A percentile compares a stretch with the other conserved stretches of the same genome.
phyloP scores from a whole-genome alignment of 2,329 filamentous ascomycete species.

The Fusarium piperis region DNA sequence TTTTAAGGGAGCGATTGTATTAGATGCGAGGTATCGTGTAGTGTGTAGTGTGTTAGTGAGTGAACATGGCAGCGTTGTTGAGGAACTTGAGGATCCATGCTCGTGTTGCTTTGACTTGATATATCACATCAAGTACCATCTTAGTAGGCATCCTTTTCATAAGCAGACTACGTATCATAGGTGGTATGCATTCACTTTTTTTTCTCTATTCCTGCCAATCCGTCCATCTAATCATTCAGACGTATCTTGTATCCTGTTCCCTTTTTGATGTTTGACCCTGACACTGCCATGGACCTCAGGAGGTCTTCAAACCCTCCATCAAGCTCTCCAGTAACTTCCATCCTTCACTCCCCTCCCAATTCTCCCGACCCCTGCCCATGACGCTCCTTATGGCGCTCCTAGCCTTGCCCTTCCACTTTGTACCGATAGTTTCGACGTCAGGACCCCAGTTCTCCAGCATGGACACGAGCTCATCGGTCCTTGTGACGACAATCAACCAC shows the following conservation, averaged over 20 bases:
- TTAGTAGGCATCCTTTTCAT: background rate
- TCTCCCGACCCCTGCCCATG: constrained; percentile 81
- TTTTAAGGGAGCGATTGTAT: constrained; percentile 7
- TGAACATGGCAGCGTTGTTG: constrained; percentile 1
- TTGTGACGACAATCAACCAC: constrained; percentile 78
- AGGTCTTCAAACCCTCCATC: constrained; percentile 63
- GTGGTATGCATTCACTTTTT: background rate
- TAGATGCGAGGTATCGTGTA: constrained; percentile 14
- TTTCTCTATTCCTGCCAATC: constrained; percentile 15
- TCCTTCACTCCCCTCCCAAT: constrained; percentile 80
- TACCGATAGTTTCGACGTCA: constrained; percentile 73
- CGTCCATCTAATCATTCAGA: constrained; percentile 6
- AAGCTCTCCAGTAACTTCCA: constrained; percentile 70
- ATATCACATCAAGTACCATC: background rate
- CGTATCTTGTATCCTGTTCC: constrained; percentile 5
- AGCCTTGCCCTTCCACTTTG: constrained; percentile 89
- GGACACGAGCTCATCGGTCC: constrained; percentile 84
- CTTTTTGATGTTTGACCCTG: background rate
- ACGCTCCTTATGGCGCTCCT: constrained; percentile 85
- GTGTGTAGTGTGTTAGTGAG: constrained; percentile 23
- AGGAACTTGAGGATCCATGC: background rate
- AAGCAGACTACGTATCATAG: background rate
- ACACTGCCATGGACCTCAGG: background rate
- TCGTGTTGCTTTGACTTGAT: background rate
- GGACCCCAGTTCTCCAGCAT: constrained; percentile 83